phyloP scores from a whole-genome alignment of 2,329 filamentous ascomycete genomes.

The Neofusicoccum sp. region DNA sequence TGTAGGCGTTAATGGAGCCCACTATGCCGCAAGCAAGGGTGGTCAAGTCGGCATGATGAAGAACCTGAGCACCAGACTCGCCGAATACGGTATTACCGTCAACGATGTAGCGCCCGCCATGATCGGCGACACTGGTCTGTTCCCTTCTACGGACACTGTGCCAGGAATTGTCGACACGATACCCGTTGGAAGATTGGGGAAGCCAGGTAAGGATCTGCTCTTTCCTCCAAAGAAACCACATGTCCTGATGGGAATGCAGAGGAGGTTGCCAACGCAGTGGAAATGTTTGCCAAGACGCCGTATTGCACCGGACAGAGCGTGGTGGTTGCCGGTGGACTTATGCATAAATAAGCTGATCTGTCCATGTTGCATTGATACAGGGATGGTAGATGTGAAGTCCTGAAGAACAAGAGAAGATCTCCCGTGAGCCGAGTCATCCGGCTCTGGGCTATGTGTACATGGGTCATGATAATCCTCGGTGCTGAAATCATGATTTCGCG shows the following conservation, averaged over 20 bases:
- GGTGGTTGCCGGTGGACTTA: slow-evolving; percentile 27
- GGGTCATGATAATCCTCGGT: no score
- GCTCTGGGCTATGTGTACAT: no score
- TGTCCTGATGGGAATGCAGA: background rate
- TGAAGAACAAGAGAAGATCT: no score
- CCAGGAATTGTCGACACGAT: slow-evolving; percentile 25
- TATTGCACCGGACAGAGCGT: slow-evolving; percentile 29
- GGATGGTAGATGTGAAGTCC: no score
- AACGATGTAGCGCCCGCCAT: slow-evolving; percentile 69
- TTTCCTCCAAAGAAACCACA: background rate
- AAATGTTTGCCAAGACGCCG: slow-evolving; percentile 27
- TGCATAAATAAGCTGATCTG: slow-evolving; percentile 23
- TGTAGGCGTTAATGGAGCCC: slow-evolving; percentile 33
- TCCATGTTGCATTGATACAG: no score
- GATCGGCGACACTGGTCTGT: slow-evolving; percentile 53
- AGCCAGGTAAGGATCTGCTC: slow-evolving; percentile 19
- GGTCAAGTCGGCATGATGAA: slow-evolving; percentile 65
- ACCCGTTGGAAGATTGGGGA: slow-evolving; percentile 26
- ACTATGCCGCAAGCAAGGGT: slow-evolving; percentile 61
- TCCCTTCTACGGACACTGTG: slow-evolving; percentile 23
- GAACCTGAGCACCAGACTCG: slow-evolving; percentile 60
- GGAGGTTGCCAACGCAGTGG: slow-evolving; percentile 26
- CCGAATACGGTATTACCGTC: slow-evolving; percentile 61
- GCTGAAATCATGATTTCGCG: no score
- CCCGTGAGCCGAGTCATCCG: no score